A percentile compares a stretch with the other conserved stretches of the same genome.
phyloP scores from a whole-genome alignment of 176 grass and related monocot genomes.

The bread wheat (Triticum aestivum) region IWGSC_CS_RefSeq_v2.1 NC_057803.1:494145798-494146297 shows the following conservation, averaged over 20 bases:
- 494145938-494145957: neutral
- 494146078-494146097: conserved; percentile 40
- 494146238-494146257: conserved; percentile 5
- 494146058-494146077: conserved; percentile 49
- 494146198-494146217: conserved; percentile 68
- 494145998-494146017: conserved; percentile 1
- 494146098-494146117: conserved; percentile 54
- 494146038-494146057: conserved; percentile 54
- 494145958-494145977: too few relatives aligned
- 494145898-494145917: too few relatives aligned
- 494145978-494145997: neutral
- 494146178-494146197: conserved; percentile 36
- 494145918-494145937: neutral
- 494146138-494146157: conserved; percentile 34
- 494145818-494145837: too few relatives aligned
- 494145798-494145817: too few relatives aligned
- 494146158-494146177: conserved; percentile 54
- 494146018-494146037: conserved; percentile 34
- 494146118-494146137: conserved; percentile 43
- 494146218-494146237: conserved; percentile 28
- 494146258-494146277: conserved; percentile 22
- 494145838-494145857: too few relatives aligned
- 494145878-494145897: too few relatives aligned
- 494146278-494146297: conserved; percentile 30
- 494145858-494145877: too few relatives aligned